Conservation (phyloP, 768 basidiomycete genomes). For the Lactarius quietus region DNA sequence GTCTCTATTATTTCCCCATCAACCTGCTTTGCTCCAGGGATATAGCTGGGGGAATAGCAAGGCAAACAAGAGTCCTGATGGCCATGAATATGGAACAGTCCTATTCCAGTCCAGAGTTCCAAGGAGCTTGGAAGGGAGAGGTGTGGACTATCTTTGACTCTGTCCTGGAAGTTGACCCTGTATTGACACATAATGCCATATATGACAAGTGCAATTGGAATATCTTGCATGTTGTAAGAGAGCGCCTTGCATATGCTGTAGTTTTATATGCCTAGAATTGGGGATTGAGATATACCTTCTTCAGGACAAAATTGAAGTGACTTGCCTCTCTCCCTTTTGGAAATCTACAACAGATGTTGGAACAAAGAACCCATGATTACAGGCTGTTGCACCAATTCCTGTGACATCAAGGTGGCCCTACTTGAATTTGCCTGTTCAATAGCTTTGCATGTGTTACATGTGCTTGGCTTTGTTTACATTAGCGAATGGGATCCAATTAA, state of each 20-base stretch:
- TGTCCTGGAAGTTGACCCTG: neutral
- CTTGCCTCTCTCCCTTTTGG: neutral
- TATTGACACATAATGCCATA: neutral
- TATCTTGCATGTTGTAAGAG: neutral
- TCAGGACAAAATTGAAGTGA: neutral
- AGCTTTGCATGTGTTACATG: neutral
- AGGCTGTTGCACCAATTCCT: neutral
- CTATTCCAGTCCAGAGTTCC: conserved; percentile 24
- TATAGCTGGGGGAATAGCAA: conserved; percentile 30
- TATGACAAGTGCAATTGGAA: neutral
- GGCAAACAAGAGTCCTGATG: conserved; percentile 23
- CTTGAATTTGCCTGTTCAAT: neutral
- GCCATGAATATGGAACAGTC: conserved; percentile 32
- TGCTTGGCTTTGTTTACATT: neutral
- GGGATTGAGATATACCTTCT: too few species aligned
- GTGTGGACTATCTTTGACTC: neutral
- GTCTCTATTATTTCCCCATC: conserved; percentile 38
- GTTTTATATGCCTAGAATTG: neutral
- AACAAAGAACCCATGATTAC: neutral
- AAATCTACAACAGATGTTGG: neutral
- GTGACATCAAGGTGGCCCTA: neutral
- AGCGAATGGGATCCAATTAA: too few species aligned
- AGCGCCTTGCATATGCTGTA: neutral
- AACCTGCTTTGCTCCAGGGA: conserved; percentile 31
- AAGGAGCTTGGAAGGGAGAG: neutral